Evolutionary conservation across 2,329 filamentous ascomycete genomes (phyloP).

Genomic region (Penicillium sp.): DNA sequence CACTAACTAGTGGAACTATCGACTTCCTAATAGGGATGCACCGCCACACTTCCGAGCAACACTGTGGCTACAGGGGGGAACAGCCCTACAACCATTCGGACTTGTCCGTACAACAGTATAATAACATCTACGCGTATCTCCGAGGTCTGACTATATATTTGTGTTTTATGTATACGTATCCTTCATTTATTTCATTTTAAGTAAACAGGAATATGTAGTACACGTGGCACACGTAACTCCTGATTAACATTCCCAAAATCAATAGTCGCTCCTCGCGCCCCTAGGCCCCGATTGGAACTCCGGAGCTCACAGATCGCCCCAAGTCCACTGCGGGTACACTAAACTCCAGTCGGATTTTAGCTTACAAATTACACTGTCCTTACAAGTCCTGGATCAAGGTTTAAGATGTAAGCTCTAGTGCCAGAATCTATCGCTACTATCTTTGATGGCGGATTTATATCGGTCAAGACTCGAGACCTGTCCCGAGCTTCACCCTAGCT

Average conservation of each 20-base stretch:
- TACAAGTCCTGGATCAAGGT: not conserved
- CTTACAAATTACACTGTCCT: not conserved
- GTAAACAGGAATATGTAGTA: not conserved
- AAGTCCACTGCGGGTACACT: not conserved
- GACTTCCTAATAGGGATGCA: not conserved
- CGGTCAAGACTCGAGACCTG: not conserved
- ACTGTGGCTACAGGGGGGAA: constrained; percentile 10
- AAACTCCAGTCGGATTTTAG: not conserved
- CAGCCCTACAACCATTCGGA: not conserved
- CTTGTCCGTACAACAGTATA: no score
- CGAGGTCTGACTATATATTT: no score
- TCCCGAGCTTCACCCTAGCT: not conserved
- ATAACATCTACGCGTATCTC: no score
- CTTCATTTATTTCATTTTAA: not conserved
- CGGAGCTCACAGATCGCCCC: constrained; percentile 4
- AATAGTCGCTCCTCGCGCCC: not conserved
- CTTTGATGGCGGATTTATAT: not conserved
- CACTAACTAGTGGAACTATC: constrained; percentile 8
- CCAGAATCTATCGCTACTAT: not conserved
- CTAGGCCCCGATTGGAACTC: not conserved
- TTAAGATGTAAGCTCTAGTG: not conserved
- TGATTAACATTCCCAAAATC: not conserved
- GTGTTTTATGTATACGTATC: not conserved
- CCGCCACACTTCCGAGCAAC: constrained; percentile 1
- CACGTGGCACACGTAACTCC: constrained; percentile 1